Conservation (phyloP, 2,329 filamentous ascomycete genomes). For the Talaromyces sp. region DNA sequence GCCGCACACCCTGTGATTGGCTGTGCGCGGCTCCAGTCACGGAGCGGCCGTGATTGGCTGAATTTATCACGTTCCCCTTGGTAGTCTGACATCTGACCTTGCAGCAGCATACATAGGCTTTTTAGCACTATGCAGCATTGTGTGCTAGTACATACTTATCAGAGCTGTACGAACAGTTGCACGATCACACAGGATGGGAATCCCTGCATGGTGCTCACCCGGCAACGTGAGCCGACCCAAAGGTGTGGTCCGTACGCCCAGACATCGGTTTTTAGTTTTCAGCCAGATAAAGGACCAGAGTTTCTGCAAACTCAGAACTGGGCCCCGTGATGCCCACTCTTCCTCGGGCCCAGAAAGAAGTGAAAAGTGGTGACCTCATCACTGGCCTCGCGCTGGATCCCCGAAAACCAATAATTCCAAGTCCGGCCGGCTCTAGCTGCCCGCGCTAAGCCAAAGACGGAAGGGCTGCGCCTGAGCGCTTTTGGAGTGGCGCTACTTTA, state of each 20-base stretch:
- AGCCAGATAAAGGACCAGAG: not conserved
- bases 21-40: not conserved
- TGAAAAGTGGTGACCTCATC: not conserved
- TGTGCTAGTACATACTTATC: not conserved
- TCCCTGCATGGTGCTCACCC: not conserved
- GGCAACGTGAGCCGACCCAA: not conserved
- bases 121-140: too few species aligned
- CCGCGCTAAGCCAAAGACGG: not conserved
- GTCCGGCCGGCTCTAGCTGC: not conserved
- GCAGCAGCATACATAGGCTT: too few species aligned
- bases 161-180: not conserved
- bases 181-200: not conserved
- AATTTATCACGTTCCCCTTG: not conserved
- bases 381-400: not conserved
- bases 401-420: not conserved
- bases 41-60: slow-evolving; percentile 7
- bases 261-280: not conserved
- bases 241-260: not conserved
- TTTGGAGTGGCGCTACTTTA: not conserved
- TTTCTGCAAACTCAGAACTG: not conserved
- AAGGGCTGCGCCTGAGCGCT: not conserved
- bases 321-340: not conserved
- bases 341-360: too few species aligned
- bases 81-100: not conserved
- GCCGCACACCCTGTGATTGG: not conserved